Percentiles rank a stretch among this genome's conserved stretches.
Evolutionary conservation across 495 filamentous ascomycete genomes (phyloP).

Genomic region (Neurospora sp.): DNA sequence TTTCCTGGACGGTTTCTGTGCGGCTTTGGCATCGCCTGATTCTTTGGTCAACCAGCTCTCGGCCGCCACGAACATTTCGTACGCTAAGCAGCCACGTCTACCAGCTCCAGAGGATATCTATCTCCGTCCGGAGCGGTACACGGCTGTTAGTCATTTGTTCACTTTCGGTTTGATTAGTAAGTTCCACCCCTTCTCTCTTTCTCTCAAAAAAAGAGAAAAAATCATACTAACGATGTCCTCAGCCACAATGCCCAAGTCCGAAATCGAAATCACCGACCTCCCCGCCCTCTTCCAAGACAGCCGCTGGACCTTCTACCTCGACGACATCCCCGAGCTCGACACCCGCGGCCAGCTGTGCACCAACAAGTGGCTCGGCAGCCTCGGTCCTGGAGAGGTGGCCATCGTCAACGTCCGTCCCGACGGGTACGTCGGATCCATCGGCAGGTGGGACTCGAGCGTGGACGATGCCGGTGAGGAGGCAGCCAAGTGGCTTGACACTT

Average conservation of each 20-base stretch:
- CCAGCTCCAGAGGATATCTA: constrained; percentile 47
- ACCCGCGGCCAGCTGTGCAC: constrained; percentile 41
- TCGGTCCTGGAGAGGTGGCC: constrained; percentile 40
- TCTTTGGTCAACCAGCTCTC: constrained; percentile 41
- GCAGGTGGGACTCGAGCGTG: constrained; percentile 39
- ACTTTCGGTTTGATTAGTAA: constrained; percentile 48
- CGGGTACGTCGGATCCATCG: constrained; percentile 53
- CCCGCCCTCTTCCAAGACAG: constrained; percentile 45
- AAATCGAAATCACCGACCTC: constrained; percentile 52
- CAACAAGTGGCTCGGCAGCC: constrained; percentile 51
- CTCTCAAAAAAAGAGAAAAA: too few species aligned
- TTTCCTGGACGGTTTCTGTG: constrained; percentile 46
- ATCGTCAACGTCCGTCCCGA: constrained; percentile 57
- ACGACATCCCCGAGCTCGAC: constrained; percentile 42
- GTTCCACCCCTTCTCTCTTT: too few species aligned
- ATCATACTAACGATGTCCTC: too few species aligned
- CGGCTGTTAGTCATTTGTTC: constrained; percentile 45
- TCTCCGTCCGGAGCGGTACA: constrained; percentile 50
- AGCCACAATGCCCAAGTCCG: constrained; percentile 44
- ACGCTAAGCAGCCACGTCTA: constrained; percentile 38
- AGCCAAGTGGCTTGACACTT: constrained; percentile 47
- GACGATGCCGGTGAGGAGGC: constrained; percentile 35
- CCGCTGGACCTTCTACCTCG: constrained; percentile 61
- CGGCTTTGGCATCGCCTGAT: constrained; percentile 27
- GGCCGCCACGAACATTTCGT: constrained; percentile 39